A percentile compares a stretch with the other conserved stretches of the same genome.
These are phyloP conservation scores for Boletellus ananiceps DNA, from an alignment of 768 basidiomycete genomes.

Conservation along the genomic window DNA sequence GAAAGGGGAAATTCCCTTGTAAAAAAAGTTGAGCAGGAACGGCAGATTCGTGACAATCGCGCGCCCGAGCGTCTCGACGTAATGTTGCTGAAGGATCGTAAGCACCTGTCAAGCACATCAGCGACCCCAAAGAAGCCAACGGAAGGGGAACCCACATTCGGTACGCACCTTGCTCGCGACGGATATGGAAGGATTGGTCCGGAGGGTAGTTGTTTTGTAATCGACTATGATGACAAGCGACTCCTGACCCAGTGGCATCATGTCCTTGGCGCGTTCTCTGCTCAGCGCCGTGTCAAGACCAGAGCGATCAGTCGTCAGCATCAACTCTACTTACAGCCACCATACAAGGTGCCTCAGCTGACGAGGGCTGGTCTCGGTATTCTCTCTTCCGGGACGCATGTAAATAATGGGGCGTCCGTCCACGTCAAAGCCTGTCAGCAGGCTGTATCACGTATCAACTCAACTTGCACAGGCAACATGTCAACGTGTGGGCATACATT, in stretches of 20 bases:
- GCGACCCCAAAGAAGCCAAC: background rate
- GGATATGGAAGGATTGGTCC: slow-evolving; percentile 80
- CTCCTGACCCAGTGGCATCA: slow-evolving; percentile 84
- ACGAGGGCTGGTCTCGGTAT: slow-evolving; percentile 70
- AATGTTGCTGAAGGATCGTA: slow-evolving; percentile 81
- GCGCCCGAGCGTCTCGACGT: slow-evolving; percentile 82
- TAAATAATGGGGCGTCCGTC: slow-evolving; percentile 87
- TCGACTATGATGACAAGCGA: slow-evolving; percentile 81
- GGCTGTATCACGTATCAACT: slow-evolving; percentile 36
- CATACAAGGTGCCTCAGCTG: slow-evolving; percentile 85
- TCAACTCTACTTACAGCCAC: slow-evolving; percentile 57
- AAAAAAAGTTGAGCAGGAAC: slow-evolving; percentile 66
- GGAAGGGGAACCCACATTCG: background rate
- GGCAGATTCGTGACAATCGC: slow-evolving; percentile 83
- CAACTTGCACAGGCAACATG: background rate
- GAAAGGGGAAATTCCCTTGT: slow-evolving; percentile 82
- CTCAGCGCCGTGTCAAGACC: slow-evolving; percentile 6
- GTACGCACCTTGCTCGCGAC: slow-evolving; percentile 65
- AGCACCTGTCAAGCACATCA: slow-evolving; percentile 44
- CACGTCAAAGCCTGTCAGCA: slow-evolving; percentile 80
- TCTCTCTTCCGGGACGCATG: slow-evolving; percentile 84
- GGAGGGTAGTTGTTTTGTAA: slow-evolving; percentile 76
- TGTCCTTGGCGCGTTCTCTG: slow-evolving; percentile 84
- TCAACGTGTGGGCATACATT: slow-evolving; percentile 50
- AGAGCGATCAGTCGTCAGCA: background rate